Percentiles rank a stretch among this genome's conserved stretches.
Conservation (phyloP, 352 stramenopile species). For the Thalassiosira allenii region DNA sequence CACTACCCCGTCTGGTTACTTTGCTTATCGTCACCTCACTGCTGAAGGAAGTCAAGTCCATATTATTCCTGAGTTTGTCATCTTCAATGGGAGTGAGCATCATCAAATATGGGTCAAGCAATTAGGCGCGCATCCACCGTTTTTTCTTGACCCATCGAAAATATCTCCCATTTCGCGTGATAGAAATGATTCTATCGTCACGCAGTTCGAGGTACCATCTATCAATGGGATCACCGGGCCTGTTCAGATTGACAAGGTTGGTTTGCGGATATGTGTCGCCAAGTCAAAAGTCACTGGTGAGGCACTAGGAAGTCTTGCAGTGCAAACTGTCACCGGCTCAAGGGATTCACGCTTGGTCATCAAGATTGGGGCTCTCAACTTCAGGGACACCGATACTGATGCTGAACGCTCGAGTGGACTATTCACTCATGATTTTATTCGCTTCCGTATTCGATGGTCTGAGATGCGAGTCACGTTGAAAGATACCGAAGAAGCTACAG, state of each 20-base stretch:
- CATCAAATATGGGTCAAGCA: constrained; percentile 77
- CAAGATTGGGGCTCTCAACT: constrained; percentile 82
- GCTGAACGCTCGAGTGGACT: constrained; percentile 41
- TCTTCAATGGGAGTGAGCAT: constrained; percentile 83
- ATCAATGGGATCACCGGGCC: constrained; percentile 74
- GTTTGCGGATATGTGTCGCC: constrained; percentile 75
- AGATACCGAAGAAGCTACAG: constrained; percentile 66
- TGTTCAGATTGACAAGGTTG: constrained; percentile 78
- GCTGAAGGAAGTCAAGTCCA: constrained; percentile 82
- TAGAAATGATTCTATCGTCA: constrained; percentile 69
- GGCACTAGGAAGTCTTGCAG: constrained; percentile 76
- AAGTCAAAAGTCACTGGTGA: constrained; percentile 63
- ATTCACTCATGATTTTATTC: constrained; percentile 79
- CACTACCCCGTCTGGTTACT: constrained; percentile 72
- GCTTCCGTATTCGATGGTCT: constrained; percentile 81
- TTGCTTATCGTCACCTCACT: constrained; percentile 80
- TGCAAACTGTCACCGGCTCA: constrained; percentile 83
- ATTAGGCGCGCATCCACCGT: constrained; percentile 34
- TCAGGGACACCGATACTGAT: constrained; percentile 47
- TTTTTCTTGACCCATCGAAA: constrained; percentile 60
- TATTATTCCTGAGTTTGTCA: constrained; percentile 85
- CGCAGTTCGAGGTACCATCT: constrained; percentile 67
- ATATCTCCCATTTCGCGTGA: constrained; percentile 66
- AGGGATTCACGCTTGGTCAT: constrained; percentile 82
- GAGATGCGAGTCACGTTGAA: constrained; percentile 82